These are phyloP conservation scores for Gigaspora rosea DNA, from an alignment of 192 early-diverging fungal genomes.

Conservation along the genomic window DNA sequence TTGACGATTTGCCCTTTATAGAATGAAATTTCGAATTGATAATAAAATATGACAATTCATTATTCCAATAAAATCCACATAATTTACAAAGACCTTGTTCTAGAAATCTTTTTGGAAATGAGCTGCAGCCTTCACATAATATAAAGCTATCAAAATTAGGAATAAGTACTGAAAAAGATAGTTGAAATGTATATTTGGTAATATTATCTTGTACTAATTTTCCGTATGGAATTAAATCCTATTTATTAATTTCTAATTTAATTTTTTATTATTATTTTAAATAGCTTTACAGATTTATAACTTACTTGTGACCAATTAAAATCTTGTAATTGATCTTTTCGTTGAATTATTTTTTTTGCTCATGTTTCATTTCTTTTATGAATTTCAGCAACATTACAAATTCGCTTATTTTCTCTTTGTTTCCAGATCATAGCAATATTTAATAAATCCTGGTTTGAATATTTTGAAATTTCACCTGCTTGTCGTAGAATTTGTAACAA, in stretches of 20 bases:
- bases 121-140: not conserved
- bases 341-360: not conserved
- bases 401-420: not conserved
- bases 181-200: not conserved
- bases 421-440: conserved; percentile 2
- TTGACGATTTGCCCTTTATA: too few species aligned
- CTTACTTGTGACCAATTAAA: not conserved
- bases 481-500: not conserved
- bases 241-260: too few species aligned
- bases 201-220: not conserved
- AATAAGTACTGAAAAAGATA: not conserved
- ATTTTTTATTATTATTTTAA: too few species aligned
- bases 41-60: too few species aligned
- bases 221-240: not conserved
- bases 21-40: too few species aligned
- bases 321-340: too few species aligned
- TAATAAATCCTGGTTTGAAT: not conserved
- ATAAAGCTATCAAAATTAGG: not conserved
- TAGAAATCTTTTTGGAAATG: conserved; percentile 3
- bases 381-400: not conserved
- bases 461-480: not conserved
- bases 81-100: too few species aligned
- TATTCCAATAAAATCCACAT: too few species aligned
- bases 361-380: not conserved
- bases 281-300: too few species aligned